Evolutionary conservation across 164 flowering plant species (phyloP), one percentile per base, ranked within the genome.

Genomic region (Chimonanthus praecox): DNA sequence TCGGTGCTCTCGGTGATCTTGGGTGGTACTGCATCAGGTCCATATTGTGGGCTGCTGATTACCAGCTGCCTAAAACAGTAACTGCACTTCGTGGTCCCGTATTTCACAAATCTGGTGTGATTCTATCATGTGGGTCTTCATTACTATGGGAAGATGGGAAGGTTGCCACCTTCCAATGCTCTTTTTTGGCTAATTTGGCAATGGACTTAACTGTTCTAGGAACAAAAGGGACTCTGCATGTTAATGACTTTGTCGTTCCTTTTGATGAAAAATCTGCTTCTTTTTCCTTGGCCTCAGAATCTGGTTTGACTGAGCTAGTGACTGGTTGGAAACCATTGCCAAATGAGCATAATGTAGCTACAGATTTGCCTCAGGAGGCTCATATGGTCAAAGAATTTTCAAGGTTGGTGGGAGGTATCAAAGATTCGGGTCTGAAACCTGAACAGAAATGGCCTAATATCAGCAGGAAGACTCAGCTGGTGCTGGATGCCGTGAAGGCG

Each of bases 11-110:
- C 4, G 88, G 88, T 6, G 86, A 85, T 61, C 7, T 64, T 4
- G 88, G 88, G 48, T 85, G 86, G 86, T 85, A 85, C 73, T 85
- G 86, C 78, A 78, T 77, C 67, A 77, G 86, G 20, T 78, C 82
- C 46, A 85, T 83, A 67, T 58, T 85, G 45, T 85, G 86, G 85
- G 79, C 85, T 44, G 80, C 75, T 4, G 73, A 80, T 61, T 79
- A 82, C 33, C 77, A 83, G 71, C 79, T 85, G 54, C 88, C 88
- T 1, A 78, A 82, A 50, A 78, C 82, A 7, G 86, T 80, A 5
- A 83, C 76, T 2, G 86, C 86, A 3, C 50, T 82, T 43, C 80
- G 71, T 8, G 79, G 68, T 0, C 49, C 82, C 0, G 70, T 75
- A n/a, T 50, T 72, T n/a, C 76, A 85, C 48, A 74, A 81, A 51